A percentile compares a stretch with the other conserved stretches of the same genome.
Evolutionary conservation across 805 yeast species (phyloP).

Genomic region (Wickerhamiella siamensis): DNA sequence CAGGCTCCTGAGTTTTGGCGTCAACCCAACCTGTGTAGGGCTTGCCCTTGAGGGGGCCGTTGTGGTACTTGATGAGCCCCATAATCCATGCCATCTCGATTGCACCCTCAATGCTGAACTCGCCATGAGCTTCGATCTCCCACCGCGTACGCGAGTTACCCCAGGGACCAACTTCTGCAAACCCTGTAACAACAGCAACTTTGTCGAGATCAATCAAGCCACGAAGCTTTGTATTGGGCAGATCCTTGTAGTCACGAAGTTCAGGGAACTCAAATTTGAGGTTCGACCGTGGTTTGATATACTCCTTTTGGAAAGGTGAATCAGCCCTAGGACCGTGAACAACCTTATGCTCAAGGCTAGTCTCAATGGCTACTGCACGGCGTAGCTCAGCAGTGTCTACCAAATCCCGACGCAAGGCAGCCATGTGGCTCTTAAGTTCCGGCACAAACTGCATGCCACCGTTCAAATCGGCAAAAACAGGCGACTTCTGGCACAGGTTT

Average conservation of each 20-base stretch:
- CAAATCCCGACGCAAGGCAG: conserved; percentile 57
- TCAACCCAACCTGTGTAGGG: conserved; percentile 97
- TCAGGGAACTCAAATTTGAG: conserved; percentile 87
- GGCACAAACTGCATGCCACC: conserved; percentile 95
- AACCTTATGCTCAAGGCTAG: conserved; percentile 73
- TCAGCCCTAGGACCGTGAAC: conserved; percentile 83
- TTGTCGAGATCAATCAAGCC: conserved; percentile 86
- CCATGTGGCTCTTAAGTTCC: conserved; percentile 78
- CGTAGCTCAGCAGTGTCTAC: conserved; percentile 79
- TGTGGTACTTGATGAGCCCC: conserved; percentile 93
- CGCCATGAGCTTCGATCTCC: conserved; percentile 97
- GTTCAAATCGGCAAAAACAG: conserved; percentile 95
- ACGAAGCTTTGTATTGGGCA: conserved; percentile 49
- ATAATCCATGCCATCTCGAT: conserved; percentile 99
- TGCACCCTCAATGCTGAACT: conserved; percentile 92
- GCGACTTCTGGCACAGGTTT: conserved; percentile 78
- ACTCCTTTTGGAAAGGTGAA: conserved; percentile 62
- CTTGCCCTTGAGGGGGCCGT: conserved; percentile 69
- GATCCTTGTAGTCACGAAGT: conserved; percentile 59
- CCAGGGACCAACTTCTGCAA: conserved; percentile 98
- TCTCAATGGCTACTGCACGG: conserved; percentile 88
- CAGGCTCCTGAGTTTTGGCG: conserved; percentile 80
- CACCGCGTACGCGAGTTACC: conserved; percentile 98
- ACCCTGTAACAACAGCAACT: conserved; percentile 93
- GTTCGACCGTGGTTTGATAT: conserved; percentile 86